A percentile compares a stretch with the other conserved stretches of the same genome.
phyloP scores from a whole-genome alignment of 495 filamentous ascomycete species.

The Baudoinia panamericana region DNA sequence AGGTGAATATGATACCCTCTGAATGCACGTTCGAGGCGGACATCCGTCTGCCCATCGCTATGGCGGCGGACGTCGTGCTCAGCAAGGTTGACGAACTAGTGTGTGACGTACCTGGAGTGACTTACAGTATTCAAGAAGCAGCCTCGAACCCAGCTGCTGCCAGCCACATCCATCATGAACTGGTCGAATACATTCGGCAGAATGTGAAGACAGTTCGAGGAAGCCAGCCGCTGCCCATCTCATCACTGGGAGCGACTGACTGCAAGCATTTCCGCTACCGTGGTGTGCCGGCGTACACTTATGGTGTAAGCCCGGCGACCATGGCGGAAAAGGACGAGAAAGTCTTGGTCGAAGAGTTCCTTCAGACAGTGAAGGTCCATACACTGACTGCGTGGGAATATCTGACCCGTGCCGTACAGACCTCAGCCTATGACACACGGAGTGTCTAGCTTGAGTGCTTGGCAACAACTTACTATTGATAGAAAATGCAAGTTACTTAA shows the following conservation, averaged over 20 bases:
- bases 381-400: slow-evolving; percentile 16
- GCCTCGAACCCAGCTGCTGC: slow-evolving; percentile 16
- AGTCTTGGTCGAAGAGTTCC: slow-evolving; percentile 12
- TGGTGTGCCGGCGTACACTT: slow-evolving; percentile 16
- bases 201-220: slow-evolving; percentile 6
- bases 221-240: slow-evolving; percentile 1
- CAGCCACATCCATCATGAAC: slow-evolving; percentile 5
- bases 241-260: slow-evolving; percentile 11
- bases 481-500: too few relatives aligned
- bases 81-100: slow-evolving; percentile 7
- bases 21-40: slow-evolving; percentile 18
- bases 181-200: not conserved
- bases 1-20: slow-evolving; percentile 18
- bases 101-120: slow-evolving; percentile 11
- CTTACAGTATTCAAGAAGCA: slow-evolving; percentile 13
- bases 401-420: slow-evolving; percentile 1
- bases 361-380: slow-evolving; percentile 10
- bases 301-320: slow-evolving; percentile 10
- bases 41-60: slow-evolving; percentile 16
- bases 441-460: too few relatives aligned
- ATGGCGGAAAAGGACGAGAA: slow-evolving; percentile 14
- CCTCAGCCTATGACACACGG: too few relatives aligned
- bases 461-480: too few relatives aligned
- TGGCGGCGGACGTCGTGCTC: slow-evolving; percentile 4
- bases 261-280: slow-evolving; percentile 19